phyloP scores from a whole-genome alignment of 2,329 filamentous ascomycete species.

The Alternaria sp. region DNA sequence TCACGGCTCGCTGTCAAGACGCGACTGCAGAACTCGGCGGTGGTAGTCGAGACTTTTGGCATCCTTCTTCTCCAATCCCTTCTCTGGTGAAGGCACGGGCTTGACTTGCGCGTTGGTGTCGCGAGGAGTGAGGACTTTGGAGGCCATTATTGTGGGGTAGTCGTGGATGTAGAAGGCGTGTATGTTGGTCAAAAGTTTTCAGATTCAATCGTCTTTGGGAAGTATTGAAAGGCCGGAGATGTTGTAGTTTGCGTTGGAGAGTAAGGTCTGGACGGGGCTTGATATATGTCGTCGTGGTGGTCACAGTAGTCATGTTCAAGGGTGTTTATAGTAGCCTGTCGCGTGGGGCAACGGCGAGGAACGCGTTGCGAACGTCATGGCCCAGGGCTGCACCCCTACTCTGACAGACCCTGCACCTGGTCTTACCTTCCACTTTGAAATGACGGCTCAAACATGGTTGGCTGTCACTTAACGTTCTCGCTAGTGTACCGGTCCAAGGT shows the following conservation, averaged over 20 bases:
- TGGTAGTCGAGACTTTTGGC: conserved; percentile 72
- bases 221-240: not conserved
- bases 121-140: conserved; percentile 69
- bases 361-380: conserved; percentile 18
- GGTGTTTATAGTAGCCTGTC: conserved; percentile 17
- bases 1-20: conserved; percentile 73
- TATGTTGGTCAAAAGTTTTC: not conserved
- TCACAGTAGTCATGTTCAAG: conserved; percentile 9
- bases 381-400: conserved; percentile 11
- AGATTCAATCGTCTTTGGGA: not conserved
- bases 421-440: not conserved
- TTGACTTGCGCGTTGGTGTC: conserved; percentile 67
- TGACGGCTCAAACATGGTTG: conserved; percentile 1
- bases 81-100: conserved; percentile 31
- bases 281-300: conserved; percentile 10
- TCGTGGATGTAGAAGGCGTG: conserved; percentile 1
- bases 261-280: not conserved
- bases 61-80: conserved; percentile 40
- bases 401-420: not conserved
- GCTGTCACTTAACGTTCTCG: not conserved
- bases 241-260: not conserved
- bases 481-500: not conserved
- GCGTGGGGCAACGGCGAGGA: conserved; percentile 24
- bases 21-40: conserved; percentile 75
- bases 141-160: conserved; percentile 58